Base-by-base conservation (phyloP, 2,329 filamentous ascomycete species). In the Aurifilum marmelostoma region DNA sequence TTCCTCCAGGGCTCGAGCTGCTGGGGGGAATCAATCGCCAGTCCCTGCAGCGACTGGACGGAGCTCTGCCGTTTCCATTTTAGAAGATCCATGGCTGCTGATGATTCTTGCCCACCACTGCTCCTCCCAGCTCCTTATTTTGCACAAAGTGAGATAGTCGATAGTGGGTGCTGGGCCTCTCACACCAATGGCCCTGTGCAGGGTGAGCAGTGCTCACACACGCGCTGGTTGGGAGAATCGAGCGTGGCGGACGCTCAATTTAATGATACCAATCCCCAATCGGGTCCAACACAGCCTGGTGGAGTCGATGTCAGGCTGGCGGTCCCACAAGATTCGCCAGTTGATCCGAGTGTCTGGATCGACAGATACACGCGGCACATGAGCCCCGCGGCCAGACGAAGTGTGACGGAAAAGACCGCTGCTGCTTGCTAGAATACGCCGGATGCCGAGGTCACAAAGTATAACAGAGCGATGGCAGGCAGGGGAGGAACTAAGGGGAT, bases 11-110 rank as follows among this genome's bases (percentile, higher is more conserved):
- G 58, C 71, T 67, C 29, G 68, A 67, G 68, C 67, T 70, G 52
- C 56, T 68, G 39, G 72, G 70, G n/a, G 32, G 67, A 71, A 34
- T 75, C 73, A 6, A 71, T 32, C 16, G 58, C 64, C 61, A 71
- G 34, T 8, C 54, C 64, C 58, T 68, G 66, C 4, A 71, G 68
- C 37, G 70, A 70, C 29, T 65, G 70, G 59, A 54, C 59, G 39
- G 70, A 71, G 54, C 66, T 70, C 60, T 70, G 70, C 60, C 70
- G 65, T 54, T 64, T 71, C 70, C 68, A 70, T 56, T 66, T 70
- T n/a, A 70, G 52, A n/a, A 68, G 9, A 56, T 71, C 70, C 70
- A 71, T 71, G 7, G 21, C 65, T 60, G 18, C 29, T 34, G 34
- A 34, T 4, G 34, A 8, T 52, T 34, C 18, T n/a, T 37, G 12